Conservation (phyloP, 148 eudicot species). For the Amaranthus hypochondriacus region DNA sequence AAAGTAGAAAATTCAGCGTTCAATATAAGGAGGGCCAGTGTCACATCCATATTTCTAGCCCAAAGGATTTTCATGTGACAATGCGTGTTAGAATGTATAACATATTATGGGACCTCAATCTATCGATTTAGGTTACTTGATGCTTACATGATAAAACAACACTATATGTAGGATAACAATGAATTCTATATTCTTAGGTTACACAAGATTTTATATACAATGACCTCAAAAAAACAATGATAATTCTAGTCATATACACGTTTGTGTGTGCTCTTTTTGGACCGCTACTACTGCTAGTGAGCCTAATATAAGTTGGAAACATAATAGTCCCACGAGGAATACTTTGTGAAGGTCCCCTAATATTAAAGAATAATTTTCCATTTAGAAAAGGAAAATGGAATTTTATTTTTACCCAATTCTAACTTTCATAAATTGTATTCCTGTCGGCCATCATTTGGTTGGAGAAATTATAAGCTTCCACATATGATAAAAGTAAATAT, state of each 20-base stretch:
- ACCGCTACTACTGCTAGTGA: conserved; percentile 19
- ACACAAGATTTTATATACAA: too few species aligned
- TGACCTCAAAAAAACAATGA: background rate
- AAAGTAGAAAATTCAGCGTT: too few species aligned
- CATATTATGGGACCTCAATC: too few species aligned
- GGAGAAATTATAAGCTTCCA: conserved; percentile 33
- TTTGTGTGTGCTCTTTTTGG: conserved; percentile 16
- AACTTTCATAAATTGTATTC: conserved; percentile 39
- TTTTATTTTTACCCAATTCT: background rate
- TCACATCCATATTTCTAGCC: too few species aligned
- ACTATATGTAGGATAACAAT: too few species aligned
- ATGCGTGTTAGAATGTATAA: too few species aligned
- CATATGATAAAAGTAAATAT: conserved; percentile 18
- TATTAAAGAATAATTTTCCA: background rate
- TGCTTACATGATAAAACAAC: too few species aligned
- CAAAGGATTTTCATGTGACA: too few species aligned
- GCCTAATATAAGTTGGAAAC: conserved; percentile 24
- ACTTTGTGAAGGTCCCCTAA: conserved; percentile 7
- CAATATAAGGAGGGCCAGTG: too few species aligned
- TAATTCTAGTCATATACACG: background rate
- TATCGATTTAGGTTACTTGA: too few species aligned
- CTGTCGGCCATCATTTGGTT: conserved; percentile 58
- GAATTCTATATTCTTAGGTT: too few species aligned
- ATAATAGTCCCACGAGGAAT: conserved; percentile 36
- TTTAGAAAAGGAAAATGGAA: background rate